Evolutionary conservation across 148 eudicot species (phyloP).

Genomic region (Suaeda aralocaspica): DNA sequence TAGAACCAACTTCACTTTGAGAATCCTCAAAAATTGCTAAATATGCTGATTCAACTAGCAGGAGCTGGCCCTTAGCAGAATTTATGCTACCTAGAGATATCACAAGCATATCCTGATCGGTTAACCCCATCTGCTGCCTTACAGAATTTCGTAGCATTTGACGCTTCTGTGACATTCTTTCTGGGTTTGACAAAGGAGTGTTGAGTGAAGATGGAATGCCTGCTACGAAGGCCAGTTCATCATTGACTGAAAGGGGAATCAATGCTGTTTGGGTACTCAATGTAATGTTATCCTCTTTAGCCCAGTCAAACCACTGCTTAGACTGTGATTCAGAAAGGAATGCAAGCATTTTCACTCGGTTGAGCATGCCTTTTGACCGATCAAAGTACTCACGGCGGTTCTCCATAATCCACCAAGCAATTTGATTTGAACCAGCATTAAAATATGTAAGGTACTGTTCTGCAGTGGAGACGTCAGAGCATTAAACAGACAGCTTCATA

Average conservation of each 20-base stretch:
- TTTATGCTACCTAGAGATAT: constrained; percentile 86
- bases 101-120: constrained; percentile 80
- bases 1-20: constrained; percentile 24
- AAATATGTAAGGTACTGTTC: constrained; percentile 65
- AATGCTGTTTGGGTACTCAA: constrained; percentile 51
- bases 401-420: constrained; percentile 99
- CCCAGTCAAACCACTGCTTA: constrained; percentile 90
- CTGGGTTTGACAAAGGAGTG: constrained; percentile 68
- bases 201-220: constrained; percentile 77
- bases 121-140: constrained; percentile 85
- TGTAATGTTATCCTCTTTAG: constrained; percentile 71
- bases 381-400: constrained; percentile 91
- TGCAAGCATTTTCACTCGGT: constrained; percentile 76
- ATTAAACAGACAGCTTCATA: not conserved
- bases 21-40: constrained; percentile 40
- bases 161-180: constrained; percentile 73
- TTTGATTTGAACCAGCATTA: constrained; percentile 73
- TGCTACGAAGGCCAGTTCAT: constrained; percentile 95
- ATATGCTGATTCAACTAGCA: constrained; percentile 82
- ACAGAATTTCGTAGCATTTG: constrained; percentile 59
- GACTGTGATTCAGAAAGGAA: constrained; percentile 90
- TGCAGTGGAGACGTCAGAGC: constrained; percentile 27
- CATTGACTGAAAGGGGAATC: constrained; percentile 91
- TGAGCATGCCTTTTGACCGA: constrained; percentile 75
- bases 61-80: constrained; percentile 87